These are phyloP conservation scores for Pezicula radicicola DNA, from an alignment of 2,329 filamentous ascomycete species.

Conservation along the genomic window DNA sequence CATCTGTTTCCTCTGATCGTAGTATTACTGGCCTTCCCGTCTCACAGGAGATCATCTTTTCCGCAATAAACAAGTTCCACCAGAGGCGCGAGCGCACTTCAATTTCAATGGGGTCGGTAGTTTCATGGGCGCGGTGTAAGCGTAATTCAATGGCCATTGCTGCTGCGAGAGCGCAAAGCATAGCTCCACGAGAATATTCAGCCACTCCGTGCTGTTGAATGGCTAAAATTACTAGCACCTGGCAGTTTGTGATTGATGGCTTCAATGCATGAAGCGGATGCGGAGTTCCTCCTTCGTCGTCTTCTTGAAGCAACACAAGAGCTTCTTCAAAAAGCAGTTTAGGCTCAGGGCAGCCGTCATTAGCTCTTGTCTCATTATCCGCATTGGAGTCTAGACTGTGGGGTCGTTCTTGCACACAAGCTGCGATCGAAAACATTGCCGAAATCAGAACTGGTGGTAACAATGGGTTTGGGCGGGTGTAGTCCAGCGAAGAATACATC, in stretches of 20 bases:
- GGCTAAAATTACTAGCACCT: slow-evolving; percentile 23
- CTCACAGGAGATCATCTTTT: slow-evolving; percentile 27
- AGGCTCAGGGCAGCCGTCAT: slow-evolving; percentile 14
- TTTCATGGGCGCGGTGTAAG: slow-evolving; percentile 19
- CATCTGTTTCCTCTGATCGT: slow-evolving; percentile 23
- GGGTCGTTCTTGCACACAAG: slow-evolving; percentile 20
- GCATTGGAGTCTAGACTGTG: slow-evolving; percentile 9
- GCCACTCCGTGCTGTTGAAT: slow-evolving; percentile 27
- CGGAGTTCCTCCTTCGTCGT: slow-evolving; percentile 1
- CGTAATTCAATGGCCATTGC: slow-evolving; percentile 27
- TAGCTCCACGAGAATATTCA: slow-evolving; percentile 25
- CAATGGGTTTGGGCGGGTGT: slow-evolving; percentile 16
- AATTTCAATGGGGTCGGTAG: slow-evolving; percentile 18
- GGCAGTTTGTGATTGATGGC: slow-evolving; percentile 24
- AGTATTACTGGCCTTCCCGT: slow-evolving; percentile 25
- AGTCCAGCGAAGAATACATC: slow-evolving; percentile 23
- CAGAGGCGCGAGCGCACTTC: slow-evolving; percentile 25
- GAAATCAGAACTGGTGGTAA: slow-evolving; percentile 21
- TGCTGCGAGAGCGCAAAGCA: slow-evolving; percentile 22
- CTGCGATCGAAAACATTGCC: slow-evolving; percentile 25
- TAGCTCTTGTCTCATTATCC: background rate
- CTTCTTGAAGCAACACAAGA: slow-evolving; percentile 15
- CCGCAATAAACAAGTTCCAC: slow-evolving; percentile 29
- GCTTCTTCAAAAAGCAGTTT: slow-evolving; percentile 20
- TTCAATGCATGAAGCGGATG: slow-evolving; percentile 16